Percentiles rank a stretch among this genome's conserved stretches.
Evolutionary conservation across 192 early-diverging fungal species (phyloP).

Genomic region (Coemansia sp.): DNA sequence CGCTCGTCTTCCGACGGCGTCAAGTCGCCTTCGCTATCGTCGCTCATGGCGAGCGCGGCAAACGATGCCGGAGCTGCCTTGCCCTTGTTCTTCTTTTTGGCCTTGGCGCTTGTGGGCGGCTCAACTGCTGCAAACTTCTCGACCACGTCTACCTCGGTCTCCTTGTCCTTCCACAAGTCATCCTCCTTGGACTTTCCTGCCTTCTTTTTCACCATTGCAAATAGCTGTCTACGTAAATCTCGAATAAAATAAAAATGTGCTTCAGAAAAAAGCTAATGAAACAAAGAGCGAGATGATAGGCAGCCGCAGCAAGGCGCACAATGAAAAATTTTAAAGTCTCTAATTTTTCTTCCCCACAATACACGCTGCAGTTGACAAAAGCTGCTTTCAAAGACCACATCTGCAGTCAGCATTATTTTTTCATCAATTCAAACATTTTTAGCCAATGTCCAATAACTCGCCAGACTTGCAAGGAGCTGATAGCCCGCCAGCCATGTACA

Average conservation of each 20-base stretch:
- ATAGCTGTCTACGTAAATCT: neutral
- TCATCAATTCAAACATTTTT: neutral
- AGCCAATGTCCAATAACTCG: neutral
- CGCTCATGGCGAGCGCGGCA: constrained; percentile 31
- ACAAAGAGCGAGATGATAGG: neutral
- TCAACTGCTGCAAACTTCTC: constrained; percentile 3
- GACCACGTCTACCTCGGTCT: constrained; percentile 5
- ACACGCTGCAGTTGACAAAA: too few relatives aligned
- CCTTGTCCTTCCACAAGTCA: constrained; percentile 5
- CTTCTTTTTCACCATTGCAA: constrained; percentile 26
- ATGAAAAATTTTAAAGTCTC: neutral
- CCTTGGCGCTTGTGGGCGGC: constrained; percentile 12
- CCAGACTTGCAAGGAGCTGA: neutral
- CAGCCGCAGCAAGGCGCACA: neutral
- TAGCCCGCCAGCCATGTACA: neutral
- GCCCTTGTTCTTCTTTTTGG: constrained; percentile 30
- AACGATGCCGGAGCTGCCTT: constrained; percentile 15
- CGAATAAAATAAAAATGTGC: constrained; percentile 9
- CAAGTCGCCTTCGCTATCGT: constrained; percentile 47
- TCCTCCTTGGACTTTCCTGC: constrained; percentile 11
- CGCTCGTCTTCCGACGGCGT: constrained; percentile 19
- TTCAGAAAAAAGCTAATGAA: neutral
- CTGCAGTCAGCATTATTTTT: too few relatives aligned
- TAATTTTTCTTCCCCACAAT: neutral
- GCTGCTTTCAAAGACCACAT: too few relatives aligned